phyloP scores from a whole-genome alignment of 1,139 yeast species.

The Trichomonascaceae sp. region DNA sequence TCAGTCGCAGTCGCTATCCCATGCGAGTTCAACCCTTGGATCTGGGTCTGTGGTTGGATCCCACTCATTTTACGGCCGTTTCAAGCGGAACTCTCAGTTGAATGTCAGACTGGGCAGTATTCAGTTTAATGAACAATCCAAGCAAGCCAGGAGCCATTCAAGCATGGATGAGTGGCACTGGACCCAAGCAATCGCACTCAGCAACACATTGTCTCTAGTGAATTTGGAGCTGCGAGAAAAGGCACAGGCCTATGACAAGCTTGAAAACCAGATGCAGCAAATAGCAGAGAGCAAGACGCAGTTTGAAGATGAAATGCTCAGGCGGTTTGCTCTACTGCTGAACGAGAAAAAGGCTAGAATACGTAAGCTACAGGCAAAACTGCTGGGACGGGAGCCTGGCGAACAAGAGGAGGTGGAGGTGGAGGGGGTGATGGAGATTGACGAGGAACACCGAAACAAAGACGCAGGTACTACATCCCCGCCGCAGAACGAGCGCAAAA shows the following conservation, averaged over 20 bases:
- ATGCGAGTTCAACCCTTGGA: too few relatives aligned
- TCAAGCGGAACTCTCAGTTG: too few relatives aligned
- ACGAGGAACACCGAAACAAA: not conserved
- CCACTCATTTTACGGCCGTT: too few relatives aligned
- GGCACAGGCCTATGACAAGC: not conserved
- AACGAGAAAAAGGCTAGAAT: conserved; percentile 9
- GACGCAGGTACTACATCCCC: not conserved
- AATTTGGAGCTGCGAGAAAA: too few relatives aligned
- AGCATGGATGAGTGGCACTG: too few relatives aligned
- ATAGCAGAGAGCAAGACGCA: conserved; percentile 5
- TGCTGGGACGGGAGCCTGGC: not conserved
- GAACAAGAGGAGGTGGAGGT: not conserved
- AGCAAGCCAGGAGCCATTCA: too few relatives aligned
- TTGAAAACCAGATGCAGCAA: conserved; percentile 5
- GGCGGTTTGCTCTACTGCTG: conserved; percentile 6
- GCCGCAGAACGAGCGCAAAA: not conserved
- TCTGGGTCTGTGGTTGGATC: too few relatives aligned
- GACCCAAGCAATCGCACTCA: too few relatives aligned
- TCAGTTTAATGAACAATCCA: too few relatives aligned
- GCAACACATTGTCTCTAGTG: too few relatives aligned
- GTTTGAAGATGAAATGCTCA: conserved; percentile 7
- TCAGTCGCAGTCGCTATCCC: too few relatives aligned
- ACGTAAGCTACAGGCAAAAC: conserved; percentile 3
- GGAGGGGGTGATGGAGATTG: not conserved
- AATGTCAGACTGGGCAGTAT: too few relatives aligned